Evolutionary conservation across 768 basidiomycete genomes (phyloP), one percentile per base, ranked within the genome.

Genomic region (Tricholoma hemisulphureum): DNA sequence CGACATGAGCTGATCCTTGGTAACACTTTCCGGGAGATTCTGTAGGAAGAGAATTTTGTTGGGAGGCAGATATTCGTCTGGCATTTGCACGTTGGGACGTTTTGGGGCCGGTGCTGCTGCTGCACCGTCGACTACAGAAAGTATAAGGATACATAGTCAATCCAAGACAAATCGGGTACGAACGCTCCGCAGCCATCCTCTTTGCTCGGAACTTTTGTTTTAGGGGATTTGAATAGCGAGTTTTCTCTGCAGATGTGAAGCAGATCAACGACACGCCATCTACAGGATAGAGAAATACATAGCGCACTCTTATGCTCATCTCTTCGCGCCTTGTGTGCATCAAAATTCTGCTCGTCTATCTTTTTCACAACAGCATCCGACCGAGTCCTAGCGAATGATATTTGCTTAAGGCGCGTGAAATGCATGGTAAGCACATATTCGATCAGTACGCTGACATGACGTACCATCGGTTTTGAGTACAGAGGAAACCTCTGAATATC

Each of bases 1-100:
- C 2, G 86, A 85, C 73, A 89, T 84, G 59, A 99, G 88, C 67
- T 91, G 88, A 53, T 97, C 95, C 69, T 96, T 95, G 55, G 89
- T 94, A 62, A 95, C 94, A 39, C 74, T 88, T 69, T 97, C 94
- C 18, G 95, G 95, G 21, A 99, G 80, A 70, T 98, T 98, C 75
- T 99, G 97, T 62, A 99, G 71, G 83, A 99, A 99, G 52, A 99
- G 83, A 73, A 98, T 96, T 73, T 95, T 95, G 88, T 99, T 99
- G 35, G 97, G 96, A 2, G 97, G 97, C 6, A 99, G 84, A 73
- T 98, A 98, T 73, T 99, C 97, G 87, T 99, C 97, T 37, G 96
- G 95, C 94, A 98, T 97, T 71, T 95, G 93, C 59, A 97, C 89
- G 63, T 87, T 85, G 21, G 91, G 91, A 41, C 91, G 83, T 73